Evolutionary conservation across 1,284 basidiomycete genomes (phyloP), one percentile per base, ranked within the genome.

Genomic region (Cryptococcus maquisensis): DNA sequence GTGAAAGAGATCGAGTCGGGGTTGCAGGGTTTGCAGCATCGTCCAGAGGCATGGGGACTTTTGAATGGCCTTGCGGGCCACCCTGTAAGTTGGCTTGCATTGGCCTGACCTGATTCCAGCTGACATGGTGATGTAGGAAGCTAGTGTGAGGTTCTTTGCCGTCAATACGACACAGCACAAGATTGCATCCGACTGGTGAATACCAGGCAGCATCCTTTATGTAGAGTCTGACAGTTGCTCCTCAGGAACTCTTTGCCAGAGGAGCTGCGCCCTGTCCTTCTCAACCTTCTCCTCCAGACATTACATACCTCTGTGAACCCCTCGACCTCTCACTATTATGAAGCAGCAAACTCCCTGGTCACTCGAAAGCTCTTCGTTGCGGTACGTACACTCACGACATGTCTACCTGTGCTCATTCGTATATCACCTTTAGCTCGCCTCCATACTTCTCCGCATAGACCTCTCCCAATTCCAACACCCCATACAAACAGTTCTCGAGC

Each of bases 161-260:
- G 90, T 90, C 4, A 90, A 93, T 68, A 94, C 89, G 0, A 83
- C 87, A 1, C 88, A 92, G 69, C 88, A 92, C 57, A 94, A 94
- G 81, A 90, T 93, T 63, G 84, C 87, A 18, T 79, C 90, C 60
- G 90, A 93, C 69, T 91, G 90, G 90, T 91, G 66, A 63, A 84
- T 72, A 49, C 18, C 18, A 18, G 6, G 38, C 23, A 18, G 13
- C 13, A 23, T 24, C 18, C n/a, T n/a, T 20, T 15, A 21, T 8
- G 16, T 4, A 20, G 45, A 50, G 16, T 28, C n/a, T 40, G 10
- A 35, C 24, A n/a, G 24, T 42, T 28, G 7, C 40, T 36, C 26
- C 10, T 15, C 37, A 77, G 75, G 75, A 73, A 73, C 9, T 66
- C 75, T 2, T 61, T 78, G 8, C 75, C 75, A 0, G 54, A 56